Evolutionary conservation across 75 land plant genomes (phyloP).

Genomic region (Pinus taeda): DNA sequence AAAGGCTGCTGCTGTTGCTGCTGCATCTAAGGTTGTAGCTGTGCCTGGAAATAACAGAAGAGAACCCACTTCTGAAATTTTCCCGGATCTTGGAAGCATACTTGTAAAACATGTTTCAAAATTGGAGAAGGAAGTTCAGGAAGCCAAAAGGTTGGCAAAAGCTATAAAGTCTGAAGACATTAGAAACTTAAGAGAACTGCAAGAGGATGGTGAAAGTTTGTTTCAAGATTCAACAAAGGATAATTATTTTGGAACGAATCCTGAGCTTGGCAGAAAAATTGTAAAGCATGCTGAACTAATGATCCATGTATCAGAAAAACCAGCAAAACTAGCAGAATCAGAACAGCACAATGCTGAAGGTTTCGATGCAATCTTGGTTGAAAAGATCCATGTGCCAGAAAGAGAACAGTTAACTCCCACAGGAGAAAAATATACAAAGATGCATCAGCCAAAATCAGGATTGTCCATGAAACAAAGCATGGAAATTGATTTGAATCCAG

Average conservation of each 20-base stretch:
- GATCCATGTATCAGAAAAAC: not conserved
- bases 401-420: not conserved
- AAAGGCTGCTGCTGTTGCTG: constrained; percentile 23
- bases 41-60: not conserved
- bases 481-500: not conserved
- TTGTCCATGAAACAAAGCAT: not conserved
- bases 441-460: constrained; percentile 6
- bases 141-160: constrained; percentile 15
- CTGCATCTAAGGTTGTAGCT: not conserved
- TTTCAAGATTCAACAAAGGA: not conserved
- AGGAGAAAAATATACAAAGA: not conserved
- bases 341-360: not conserved
- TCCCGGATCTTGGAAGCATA: constrained; percentile 28
- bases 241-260: not conserved
- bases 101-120: constrained; percentile 65
- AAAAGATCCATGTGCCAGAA: not conserved
- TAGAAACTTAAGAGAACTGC: not conserved
- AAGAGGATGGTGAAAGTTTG: constrained; percentile 7
- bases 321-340: not conserved
- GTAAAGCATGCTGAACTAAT: not conserved
- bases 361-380: not conserved
- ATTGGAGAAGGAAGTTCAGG: constrained; percentile 51
- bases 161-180: not conserved
- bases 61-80: not conserved
- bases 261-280: not conserved